Evolutionary conservation across 108 stramenopile species (phyloP).

Genomic region (Cafeteria roenbergensis): DNA sequence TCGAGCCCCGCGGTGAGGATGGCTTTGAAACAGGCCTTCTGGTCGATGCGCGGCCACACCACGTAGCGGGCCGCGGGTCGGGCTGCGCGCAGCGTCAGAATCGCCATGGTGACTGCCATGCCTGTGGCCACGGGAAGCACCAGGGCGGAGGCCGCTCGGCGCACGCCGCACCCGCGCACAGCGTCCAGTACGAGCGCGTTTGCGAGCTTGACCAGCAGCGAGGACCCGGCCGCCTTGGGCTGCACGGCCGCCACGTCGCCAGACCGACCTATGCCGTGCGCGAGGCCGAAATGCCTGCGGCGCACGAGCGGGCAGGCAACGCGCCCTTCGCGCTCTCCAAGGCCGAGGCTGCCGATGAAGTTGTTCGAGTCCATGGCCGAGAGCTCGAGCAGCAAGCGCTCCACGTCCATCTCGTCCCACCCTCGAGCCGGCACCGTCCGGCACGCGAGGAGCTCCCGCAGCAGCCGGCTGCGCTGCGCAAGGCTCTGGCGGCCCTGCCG

Average conservation of each 20-base stretch:
- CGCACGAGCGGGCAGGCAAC: slow-evolving; percentile 73
- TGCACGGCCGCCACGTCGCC: slow-evolving; percentile 93
- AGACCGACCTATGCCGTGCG: slow-evolving; percentile 89
- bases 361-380: slow-evolving; percentile 52
- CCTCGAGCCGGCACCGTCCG: slow-evolving; percentile 31
- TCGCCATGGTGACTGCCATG: slow-evolving; percentile 65
- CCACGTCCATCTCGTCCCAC: slow-evolving; percentile 39
- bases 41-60: slow-evolving; percentile 71
- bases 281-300: slow-evolving; percentile 68
- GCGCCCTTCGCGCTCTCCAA: slow-evolving; percentile 94
- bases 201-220: slow-evolving; percentile 66
- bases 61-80: slow-evolving; percentile 24
- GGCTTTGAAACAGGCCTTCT: slow-evolving; percentile 94
- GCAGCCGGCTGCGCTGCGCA: background rate
- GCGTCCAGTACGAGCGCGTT: slow-evolving; percentile 65
- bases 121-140: slow-evolving; percentile 83
- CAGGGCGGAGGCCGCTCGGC: slow-evolving; percentile 55
- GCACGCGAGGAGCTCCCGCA: slow-evolving; percentile 25
- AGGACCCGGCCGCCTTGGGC: slow-evolving; percentile 95
- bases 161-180: slow-evolving; percentile 63
- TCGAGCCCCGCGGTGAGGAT: slow-evolving; percentile 69
- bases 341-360: slow-evolving; percentile 58
- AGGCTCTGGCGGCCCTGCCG: slow-evolving; percentile 18
- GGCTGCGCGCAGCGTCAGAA: slow-evolving; percentile 48
- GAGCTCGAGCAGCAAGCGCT: slow-evolving; percentile 28